Base-by-base conservation (phyloP, 2,329 filamentous ascomycete genomes). In the Neurospora sp. region DNA sequence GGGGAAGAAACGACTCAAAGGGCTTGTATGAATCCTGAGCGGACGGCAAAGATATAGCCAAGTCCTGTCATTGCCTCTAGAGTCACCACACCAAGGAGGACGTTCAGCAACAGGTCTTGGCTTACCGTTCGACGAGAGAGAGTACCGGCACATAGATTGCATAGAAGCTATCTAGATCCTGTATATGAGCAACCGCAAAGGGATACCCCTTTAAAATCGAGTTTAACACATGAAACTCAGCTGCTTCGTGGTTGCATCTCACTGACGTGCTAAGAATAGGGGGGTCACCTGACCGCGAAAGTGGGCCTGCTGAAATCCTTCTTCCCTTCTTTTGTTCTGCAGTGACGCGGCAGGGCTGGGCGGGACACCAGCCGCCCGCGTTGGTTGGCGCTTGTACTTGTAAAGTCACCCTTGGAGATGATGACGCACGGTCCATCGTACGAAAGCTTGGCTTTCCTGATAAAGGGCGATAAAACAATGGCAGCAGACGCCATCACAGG, bases 1-100 rank as follows among this genome's bases (percentile, higher is more conserved):
- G 96, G 96, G 92, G 92, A 4, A 88, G 93, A 73, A 95, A 97
- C 74, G 92, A 93, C 77, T 72, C 72, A 36, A 67, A 71, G 33
- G 73, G 74, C 8, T 68, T 77, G 68, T 77, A 75, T 66, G 71
- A 71, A 15, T 46, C 70, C 12, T 70, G 52, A 62, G 11, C 28
- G 12, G 38, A 39, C 28, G 43, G 12, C 23, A 57, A n/a, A 36
- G 6, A 62, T 33, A 8, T 17, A 15, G 12, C 8, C 11, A 6
- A 28, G 11, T 52, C 19, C 23, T 28, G 12, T 62, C 23, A 17
- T 33, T 62, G 52, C 52, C 28, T 17, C 23, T 10, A 17, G 52
- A 8, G 23, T 6, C 28, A 10, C 15, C 52, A 62, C 15, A 62
- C 15, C 6, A 33, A 36, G 23, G 52, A 62, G 52, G 28, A 6